Percentiles rank a stretch among this genome's conserved stretches.
phyloP scores from a whole-genome alignment of 208 protist genomes.

The Trypanosoma vivax region DNA sequence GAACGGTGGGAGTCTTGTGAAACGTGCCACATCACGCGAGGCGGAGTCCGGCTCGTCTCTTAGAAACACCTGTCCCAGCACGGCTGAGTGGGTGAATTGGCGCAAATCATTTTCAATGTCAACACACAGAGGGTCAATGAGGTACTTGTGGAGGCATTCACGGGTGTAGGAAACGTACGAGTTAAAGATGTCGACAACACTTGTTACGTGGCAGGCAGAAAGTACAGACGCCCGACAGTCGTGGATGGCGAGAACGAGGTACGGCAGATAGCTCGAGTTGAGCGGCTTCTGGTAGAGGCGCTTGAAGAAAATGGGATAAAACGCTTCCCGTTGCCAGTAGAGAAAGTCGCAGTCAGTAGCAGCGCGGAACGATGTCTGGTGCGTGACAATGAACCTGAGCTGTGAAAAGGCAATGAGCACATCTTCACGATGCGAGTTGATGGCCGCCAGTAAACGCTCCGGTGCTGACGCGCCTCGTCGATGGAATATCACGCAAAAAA shows the following conservation, averaged over 20 bases:
- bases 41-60: neutral
- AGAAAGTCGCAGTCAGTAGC: slow-evolving; percentile 83
- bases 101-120: slow-evolving; percentile 94
- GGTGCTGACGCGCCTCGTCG: slow-evolving; percentile 12
- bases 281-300: slow-evolving; percentile 68
- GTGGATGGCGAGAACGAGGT: slow-evolving; percentile 65
- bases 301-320: slow-evolving; percentile 82
- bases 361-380: slow-evolving; percentile 35
- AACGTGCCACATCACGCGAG: slow-evolving; percentile 56
- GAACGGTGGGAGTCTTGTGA: slow-evolving; percentile 78
- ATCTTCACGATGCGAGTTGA: slow-evolving; percentile 46
- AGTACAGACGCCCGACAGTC: slow-evolving; percentile 40
- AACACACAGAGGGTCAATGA: slow-evolving; percentile 70
- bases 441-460: slow-evolving; percentile 7
- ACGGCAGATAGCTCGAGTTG: slow-evolving; percentile 49
- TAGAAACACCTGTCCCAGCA: slow-evolving; percentile 41
- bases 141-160: slow-evolving; percentile 31
- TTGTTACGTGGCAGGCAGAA: slow-evolving; percentile 27
- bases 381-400: slow-evolving; percentile 58
- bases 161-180: slow-evolving; percentile 57
- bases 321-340: slow-evolving; percentile 79
- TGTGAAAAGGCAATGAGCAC: slow-evolving; percentile 54
- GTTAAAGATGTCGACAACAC: slow-evolving; percentile 24
- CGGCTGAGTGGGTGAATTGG: slow-evolving; percentile 84
- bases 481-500: slow-evolving; percentile 59